Evolutionary conservation across 495 filamentous ascomycete species (phyloP).

Genomic region (Penicillium maclennaniae): DNA sequence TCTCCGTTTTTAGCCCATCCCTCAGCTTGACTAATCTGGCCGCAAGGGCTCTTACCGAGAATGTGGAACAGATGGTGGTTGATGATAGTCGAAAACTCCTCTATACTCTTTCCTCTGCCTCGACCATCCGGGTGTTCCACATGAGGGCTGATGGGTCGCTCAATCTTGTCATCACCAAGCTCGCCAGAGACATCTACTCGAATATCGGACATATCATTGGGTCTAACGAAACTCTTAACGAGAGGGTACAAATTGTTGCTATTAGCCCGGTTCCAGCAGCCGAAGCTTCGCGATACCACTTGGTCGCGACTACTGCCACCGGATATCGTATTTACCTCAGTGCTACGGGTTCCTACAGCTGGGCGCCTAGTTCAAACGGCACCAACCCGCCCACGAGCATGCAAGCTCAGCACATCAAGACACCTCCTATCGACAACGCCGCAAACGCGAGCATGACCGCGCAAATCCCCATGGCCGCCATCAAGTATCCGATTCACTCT

Average conservation of each 20-base stretch:
- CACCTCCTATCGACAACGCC: constrained; percentile 63
- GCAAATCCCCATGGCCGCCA: constrained; percentile 21
- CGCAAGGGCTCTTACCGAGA: constrained; percentile 48
- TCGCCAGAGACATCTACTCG: constrained; percentile 50
- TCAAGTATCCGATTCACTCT: constrained; percentile 37
- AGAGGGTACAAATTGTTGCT: constrained; percentile 67
- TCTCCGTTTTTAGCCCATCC: constrained; percentile 63
- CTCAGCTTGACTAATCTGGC: constrained; percentile 44
- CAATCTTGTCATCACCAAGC: constrained; percentile 53
- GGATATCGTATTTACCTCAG: constrained; percentile 91
- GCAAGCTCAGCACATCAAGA: constrained; percentile 93
- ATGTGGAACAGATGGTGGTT: constrained; percentile 70
- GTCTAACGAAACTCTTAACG: constrained; percentile 60
- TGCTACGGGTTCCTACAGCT: constrained; percentile 74
- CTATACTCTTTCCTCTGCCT: constrained; percentile 82
- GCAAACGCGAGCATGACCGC: constrained; percentile 21
- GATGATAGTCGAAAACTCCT: constrained; percentile 85
- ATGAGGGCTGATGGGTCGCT: constrained; percentile 56
- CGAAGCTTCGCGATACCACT: constrained; percentile 78
- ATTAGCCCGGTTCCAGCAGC: constrained; percentile 76
- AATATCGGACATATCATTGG: constrained; percentile 79
- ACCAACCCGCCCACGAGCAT: constrained; percentile 81
- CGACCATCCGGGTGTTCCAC: constrained; percentile 82
- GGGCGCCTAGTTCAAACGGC: constrained; percentile 50
- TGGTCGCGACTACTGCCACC: constrained; percentile 86